Conservation (phyloP, 108 stramenopile species). For the Discostella stelligeroides region DNA sequence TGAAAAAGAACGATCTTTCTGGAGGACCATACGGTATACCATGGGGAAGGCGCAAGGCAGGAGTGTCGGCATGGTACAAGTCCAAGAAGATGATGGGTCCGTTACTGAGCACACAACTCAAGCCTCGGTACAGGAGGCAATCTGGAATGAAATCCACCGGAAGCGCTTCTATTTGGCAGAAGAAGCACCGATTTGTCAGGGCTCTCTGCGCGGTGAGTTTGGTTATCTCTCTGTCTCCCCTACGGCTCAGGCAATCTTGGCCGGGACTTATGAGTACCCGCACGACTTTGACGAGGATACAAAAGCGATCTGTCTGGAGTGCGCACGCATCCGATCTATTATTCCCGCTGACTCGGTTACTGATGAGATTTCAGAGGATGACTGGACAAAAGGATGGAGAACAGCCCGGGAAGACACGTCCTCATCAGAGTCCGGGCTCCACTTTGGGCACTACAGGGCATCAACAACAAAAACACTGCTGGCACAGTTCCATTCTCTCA, state of each 20-base stretch:
- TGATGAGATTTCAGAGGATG: not conserved
- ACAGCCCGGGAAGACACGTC: not conserved
- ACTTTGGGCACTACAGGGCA: slow-evolving; percentile 6
- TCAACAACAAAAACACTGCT: not conserved
- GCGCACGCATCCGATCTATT: not conserved
- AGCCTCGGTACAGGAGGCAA: too few species aligned
- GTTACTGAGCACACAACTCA: not conserved
- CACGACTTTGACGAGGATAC: slow-evolving; percentile 11
- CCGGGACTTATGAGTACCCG: not conserved
- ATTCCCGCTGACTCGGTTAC: not conserved
- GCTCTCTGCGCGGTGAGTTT: not conserved
- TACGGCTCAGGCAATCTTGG: not conserved
- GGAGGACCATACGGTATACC: slow-evolving; percentile 7
- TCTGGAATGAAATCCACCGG: too few species aligned
- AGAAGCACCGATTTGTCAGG: slow-evolving; percentile 5
- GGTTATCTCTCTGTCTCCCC: not conserved
- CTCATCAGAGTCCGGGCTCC: too few species aligned
- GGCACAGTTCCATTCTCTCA: too few species aligned
- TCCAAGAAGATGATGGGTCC: not conserved
- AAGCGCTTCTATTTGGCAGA: too few species aligned
- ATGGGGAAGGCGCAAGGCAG: not conserved
- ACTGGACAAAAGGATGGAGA: slow-evolving; percentile 8
- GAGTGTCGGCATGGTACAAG: slow-evolving; percentile 4
- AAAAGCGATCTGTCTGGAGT: not conserved
- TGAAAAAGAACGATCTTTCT: slow-evolving; percentile 20